A percentile compares a stretch with the other conserved stretches of the same genome.
phyloP scores from a whole-genome alignment of 768 basidiomycete species.

The Rhizopogon sp. region DNA sequence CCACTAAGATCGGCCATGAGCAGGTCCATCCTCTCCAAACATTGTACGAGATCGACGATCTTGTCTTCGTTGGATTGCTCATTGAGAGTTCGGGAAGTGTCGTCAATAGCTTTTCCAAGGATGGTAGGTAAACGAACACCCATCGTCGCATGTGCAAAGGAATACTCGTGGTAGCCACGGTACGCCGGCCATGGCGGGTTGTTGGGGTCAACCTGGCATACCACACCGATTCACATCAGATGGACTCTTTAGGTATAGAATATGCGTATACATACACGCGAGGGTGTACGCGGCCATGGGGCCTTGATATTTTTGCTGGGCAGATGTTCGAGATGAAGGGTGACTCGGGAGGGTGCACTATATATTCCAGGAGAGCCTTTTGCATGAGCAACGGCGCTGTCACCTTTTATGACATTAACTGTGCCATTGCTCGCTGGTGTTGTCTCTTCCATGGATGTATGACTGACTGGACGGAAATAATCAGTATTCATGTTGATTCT shows the following conservation, averaged over 20 bases:
- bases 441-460: slow-evolving; percentile 10
- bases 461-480: slow-evolving; percentile 27
- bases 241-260: neutral
- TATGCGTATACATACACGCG: slow-evolving; percentile 40
- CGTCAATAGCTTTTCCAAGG: slow-evolving; percentile 92
- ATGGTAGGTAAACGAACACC: slow-evolving; percentile 94
- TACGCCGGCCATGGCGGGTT: slow-evolving; percentile 82
- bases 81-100: slow-evolving; percentile 84
- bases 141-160: slow-evolving; percentile 91
- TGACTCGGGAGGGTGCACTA: slow-evolving; percentile 51
- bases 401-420: neutral
- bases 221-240: neutral
- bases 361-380: slow-evolving; percentile 14
- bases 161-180: slow-evolving; percentile 78
- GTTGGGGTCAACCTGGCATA: slow-evolving; percentile 67
- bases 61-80: slow-evolving; percentile 77
- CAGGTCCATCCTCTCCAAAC: slow-evolving; percentile 85
- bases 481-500: slow-evolving; percentile 11
- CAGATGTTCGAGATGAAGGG: slow-evolving; percentile 69
- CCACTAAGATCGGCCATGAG: slow-evolving; percentile 85
- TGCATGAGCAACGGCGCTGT: neutral
- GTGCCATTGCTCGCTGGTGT: slow-evolving; percentile 6
- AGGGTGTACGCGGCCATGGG: slow-evolving; percentile 71
- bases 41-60: slow-evolving; percentile 78
- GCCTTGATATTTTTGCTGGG: slow-evolving; percentile 72